Evolutionary conservation across 768 basidiomycete genomes (phyloP).

Genomic region (Lanmaoa rubissima): DNA sequence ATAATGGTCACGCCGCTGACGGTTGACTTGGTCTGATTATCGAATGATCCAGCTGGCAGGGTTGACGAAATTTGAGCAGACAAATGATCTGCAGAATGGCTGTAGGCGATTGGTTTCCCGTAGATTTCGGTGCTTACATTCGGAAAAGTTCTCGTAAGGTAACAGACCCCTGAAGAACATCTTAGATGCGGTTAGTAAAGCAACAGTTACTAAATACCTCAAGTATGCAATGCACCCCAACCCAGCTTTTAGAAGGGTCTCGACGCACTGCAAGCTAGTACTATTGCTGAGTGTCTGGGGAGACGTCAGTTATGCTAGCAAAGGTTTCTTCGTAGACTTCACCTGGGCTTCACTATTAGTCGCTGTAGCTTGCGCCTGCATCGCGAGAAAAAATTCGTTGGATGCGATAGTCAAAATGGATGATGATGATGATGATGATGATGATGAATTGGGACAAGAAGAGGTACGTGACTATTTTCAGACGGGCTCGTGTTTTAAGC

Average conservation of each 20-base stretch:
- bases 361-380: constrained; percentile 26
- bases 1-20: constrained; percentile 72
- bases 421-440: neutral
- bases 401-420: neutral
- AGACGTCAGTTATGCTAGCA: constrained; percentile 5
- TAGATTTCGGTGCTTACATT: constrained; percentile 41
- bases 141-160: constrained; percentile 76
- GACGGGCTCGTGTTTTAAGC: constrained; percentile 20
- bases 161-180: constrained; percentile 56
- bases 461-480: neutral
- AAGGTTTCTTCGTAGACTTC: neutral
- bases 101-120: neutral
- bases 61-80: constrained; percentile 34
- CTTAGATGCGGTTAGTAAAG: constrained; percentile 2
- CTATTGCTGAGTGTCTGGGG: constrained; percentile 47
- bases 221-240: constrained; percentile 77
- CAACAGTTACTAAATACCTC: constrained; percentile 40
- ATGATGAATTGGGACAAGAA: neutral
- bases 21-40: constrained; percentile 38
- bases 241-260: constrained; percentile 70
- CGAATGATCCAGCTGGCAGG: constrained; percentile 37
- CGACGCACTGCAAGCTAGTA: constrained; percentile 68
- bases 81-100: constrained; percentile 20
- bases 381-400: constrained; percentile 1
- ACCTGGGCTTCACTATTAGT: constrained; percentile 28